Evolutionary conservation across 345 rosid species (phyloP).

Genomic region (Anastatica hierochuntica): DNA sequence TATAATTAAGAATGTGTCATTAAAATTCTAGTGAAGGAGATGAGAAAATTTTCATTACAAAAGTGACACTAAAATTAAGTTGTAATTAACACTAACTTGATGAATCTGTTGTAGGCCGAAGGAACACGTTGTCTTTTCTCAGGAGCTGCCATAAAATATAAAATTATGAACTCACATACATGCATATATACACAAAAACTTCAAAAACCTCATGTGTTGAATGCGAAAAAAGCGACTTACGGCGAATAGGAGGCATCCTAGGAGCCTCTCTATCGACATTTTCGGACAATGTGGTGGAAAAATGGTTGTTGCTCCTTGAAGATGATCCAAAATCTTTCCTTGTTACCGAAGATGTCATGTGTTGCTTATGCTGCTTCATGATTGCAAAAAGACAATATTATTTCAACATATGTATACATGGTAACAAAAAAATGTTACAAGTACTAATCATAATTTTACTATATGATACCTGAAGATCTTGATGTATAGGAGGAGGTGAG

Average conservation of each 20-base stretch:
- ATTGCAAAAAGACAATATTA: not conserved
- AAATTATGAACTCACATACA: not conserved
- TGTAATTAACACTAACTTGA: constrained; percentile 49
- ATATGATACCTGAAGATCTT: constrained; percentile 39
- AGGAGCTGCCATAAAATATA: constrained; percentile 47
- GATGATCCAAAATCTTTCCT: constrained; percentile 56
- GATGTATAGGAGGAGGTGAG: constrained; percentile 40
- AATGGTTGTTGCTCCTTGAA: constrained; percentile 31
- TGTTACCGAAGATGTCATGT: constrained; percentile 31
- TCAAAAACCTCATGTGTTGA: too few relatives aligned
- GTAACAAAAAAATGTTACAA: too few relatives aligned
- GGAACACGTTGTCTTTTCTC: constrained; percentile 98
- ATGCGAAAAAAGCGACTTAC: constrained; percentile 39
- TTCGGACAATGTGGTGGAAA: constrained; percentile 27
- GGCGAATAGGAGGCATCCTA: constrained; percentile 67
- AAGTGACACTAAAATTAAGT: too few relatives aligned
- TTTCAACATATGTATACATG: too few relatives aligned
- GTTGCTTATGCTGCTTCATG: constrained; percentile 47
- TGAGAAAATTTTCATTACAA: not conserved
- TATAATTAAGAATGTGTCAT: constrained; percentile 15
- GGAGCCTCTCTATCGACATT: constrained; percentile 48
- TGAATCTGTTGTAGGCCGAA: constrained; percentile 93
- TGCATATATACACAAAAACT: too few relatives aligned
- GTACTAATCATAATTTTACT: too few relatives aligned
- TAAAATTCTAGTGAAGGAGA: not conserved